Evolutionary conservation across 1,139 yeast species (phyloP), one percentile per base, ranked within the genome.

Genomic region (Candida sanyaensis): DNA sequence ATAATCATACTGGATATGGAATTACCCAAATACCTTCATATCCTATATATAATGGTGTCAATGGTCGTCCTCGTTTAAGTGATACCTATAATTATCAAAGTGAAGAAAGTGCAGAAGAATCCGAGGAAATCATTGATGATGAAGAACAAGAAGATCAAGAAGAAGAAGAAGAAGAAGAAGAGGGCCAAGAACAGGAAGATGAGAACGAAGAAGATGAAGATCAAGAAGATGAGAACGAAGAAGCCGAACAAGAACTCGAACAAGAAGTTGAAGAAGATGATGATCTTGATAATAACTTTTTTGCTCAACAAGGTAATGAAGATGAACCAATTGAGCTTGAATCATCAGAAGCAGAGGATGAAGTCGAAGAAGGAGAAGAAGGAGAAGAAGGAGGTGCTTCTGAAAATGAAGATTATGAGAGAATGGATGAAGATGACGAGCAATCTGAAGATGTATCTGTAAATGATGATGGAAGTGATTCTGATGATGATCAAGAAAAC

Each of bases 51-150:
- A 31, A 24, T 3, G 27, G 41, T 3, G 11, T 41, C n/a, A 37
- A 48, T 41, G 53, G 53, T 5, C 41, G 51, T 29, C 53, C 51
- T 6, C 37, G 53, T 38, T 34, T 50, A 32, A 45, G 49, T 9
- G 49, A 50, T 36, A 31, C n/a, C n/a, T 12, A 36, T n/a, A 32
- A 31, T 6, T 33, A 42, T 23, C 37, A 23, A 28, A 21, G 12
- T 33, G 43, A 40, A 28, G 29, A 32, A 4, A 38, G 45, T 13
- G 42, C 37, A 17, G 44, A 30, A 36, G 52, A 47, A 23, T 39
- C 34, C 13, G 40, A 42, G 13, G 30, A 32, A n/a, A 9, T 23
- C 3, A 17, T 26, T 23, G 30, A 24, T 7, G 13, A 24, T n/a
- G 26, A 36, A 4, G 51, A 51, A 10, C 47, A 41, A 2, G 46